These are phyloP conservation scores for Rhodotorula taiwanensis DNA, from an alignment of 768 basidiomycete species.

Conservation along the genomic window DNA sequence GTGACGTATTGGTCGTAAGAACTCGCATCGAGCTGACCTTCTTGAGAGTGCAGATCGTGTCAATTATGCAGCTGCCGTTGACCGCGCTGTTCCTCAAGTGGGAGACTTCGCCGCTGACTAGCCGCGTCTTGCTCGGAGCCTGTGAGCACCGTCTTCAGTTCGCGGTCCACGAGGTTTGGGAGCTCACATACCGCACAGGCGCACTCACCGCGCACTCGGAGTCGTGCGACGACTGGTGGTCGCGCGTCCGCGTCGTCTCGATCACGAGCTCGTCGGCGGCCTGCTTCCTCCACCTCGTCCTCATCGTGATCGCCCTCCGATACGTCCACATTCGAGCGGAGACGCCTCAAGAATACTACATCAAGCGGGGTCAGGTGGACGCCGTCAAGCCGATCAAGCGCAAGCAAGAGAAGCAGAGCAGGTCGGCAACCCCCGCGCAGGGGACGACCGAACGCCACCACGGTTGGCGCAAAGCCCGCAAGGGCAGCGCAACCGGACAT, in stretches of 20 bases:
- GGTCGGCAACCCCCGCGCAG: too few species aligned
- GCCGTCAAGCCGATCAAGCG: background rate
- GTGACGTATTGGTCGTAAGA: too few species aligned
- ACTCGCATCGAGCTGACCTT: too few species aligned
- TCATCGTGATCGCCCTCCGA: conserved; percentile 1
- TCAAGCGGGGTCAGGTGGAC: too few species aligned
- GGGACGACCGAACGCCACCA: too few species aligned
- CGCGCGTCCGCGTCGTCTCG: background rate
- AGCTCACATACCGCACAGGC: background rate
- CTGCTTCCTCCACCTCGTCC: conserved; percentile 7
- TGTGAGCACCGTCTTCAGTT: background rate
- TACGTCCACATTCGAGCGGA: conserved; percentile 13
- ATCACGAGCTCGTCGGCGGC: background rate
- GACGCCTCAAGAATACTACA: background rate
- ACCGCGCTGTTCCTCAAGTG: conserved; percentile 7
- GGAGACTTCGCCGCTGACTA: conserved; percentile 2
- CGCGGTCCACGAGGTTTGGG: background rate
- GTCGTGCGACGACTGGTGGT: conserved; percentile 13
- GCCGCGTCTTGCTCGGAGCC: conserved; percentile 9
- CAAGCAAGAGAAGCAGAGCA: background rate
- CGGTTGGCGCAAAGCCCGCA: too few species aligned
- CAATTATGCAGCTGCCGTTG: conserved; percentile 24
- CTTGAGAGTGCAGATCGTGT: background rate
- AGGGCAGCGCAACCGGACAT: too few species aligned
- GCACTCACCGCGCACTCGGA: background rate